Conservation (phyloP, 2,329 filamentous ascomycete species). For the Aspergillus pseudoviridinutans region DNA sequence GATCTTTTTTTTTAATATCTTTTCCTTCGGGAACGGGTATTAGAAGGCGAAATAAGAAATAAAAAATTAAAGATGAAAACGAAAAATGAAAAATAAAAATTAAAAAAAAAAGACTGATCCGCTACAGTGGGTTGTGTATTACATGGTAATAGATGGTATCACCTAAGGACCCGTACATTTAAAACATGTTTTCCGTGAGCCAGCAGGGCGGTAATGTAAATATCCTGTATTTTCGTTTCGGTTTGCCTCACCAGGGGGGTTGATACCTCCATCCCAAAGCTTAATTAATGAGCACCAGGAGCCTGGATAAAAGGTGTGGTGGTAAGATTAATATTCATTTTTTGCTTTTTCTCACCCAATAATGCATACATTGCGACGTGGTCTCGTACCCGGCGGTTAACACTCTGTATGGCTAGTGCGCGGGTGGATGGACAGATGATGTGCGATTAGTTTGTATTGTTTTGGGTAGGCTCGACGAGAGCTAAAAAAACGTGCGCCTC, state of each 20-base stretch:
- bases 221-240: conserved; percentile 1
- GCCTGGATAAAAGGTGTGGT: conserved; percentile 12
- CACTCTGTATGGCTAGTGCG: background rate
- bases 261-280: conserved; percentile 22
- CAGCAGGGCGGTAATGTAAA: background rate
- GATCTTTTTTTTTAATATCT: background rate
- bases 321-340: conserved; percentile 5
- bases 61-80: background rate
- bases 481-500: conserved; percentile 16
- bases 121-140: background rate
- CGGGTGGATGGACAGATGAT: conserved; percentile 6
- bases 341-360: background rate
- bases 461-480: conserved; percentile 18
- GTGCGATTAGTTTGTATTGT: conserved; percentile 10
- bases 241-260: conserved; percentile 16
- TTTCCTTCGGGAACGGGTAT: background rate
- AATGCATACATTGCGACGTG: background rate
- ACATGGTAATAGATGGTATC: background rate
- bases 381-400: background rate
- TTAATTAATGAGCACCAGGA: conserved; percentile 20
- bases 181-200: conserved; percentile 11
- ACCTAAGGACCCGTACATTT: background rate
- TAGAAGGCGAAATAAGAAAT: background rate
- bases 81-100: background rate
- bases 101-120: background rate